Base-by-base conservation (phyloP, 78 protist species). In the Monosiga brevicollis region DNA sequence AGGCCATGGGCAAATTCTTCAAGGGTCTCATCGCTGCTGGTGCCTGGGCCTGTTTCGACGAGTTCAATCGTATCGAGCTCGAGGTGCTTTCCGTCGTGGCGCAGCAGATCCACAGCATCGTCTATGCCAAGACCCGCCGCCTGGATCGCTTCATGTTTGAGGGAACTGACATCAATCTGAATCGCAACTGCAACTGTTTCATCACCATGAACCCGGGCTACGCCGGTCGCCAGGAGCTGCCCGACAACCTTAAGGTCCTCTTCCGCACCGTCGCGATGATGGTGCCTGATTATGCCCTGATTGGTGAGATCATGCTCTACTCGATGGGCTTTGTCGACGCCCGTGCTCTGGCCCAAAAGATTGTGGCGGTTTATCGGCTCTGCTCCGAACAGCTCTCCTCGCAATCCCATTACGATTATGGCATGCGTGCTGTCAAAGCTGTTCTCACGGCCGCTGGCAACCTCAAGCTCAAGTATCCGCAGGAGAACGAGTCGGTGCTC, bases 201-300 rank as follows among this genome's bases (percentile, higher is more conserved):
- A 92, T 92, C 87, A 94, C 97, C 20, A 91, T 94, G 97, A 94
- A 94, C 82, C 97, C 97, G 15, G 94, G 95, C 1, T 93, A 93
- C 70, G 92, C 94, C 0, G 95, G 95, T 2, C 87, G 95, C 29
- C n/a, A 92, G 1, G 91, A 89, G 77, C 83, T 87, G 38, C 92
- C 93, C 32, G 92, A 89, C 81, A 86, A 89, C 82, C 81, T 90
- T 71, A 90, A 94, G 88, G 93, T 83, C 32, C 86, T 90, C 40
- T 90, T 94, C 85, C 96, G 98, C 49, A 81, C 92, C 6, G 91
- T 93, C 79, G 96, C 96, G 9, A 91, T 91, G 95, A 93, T 94
- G 90, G 91, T 87, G 6, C 97, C 97, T 25, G 95, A 94, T 73
- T 91, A 89, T 36, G 93, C 92, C 39, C 62, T 87, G 73, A 94